Conservation (phyloP, 306 rosid genomes). For the Rubus parviflorus region DNA sequence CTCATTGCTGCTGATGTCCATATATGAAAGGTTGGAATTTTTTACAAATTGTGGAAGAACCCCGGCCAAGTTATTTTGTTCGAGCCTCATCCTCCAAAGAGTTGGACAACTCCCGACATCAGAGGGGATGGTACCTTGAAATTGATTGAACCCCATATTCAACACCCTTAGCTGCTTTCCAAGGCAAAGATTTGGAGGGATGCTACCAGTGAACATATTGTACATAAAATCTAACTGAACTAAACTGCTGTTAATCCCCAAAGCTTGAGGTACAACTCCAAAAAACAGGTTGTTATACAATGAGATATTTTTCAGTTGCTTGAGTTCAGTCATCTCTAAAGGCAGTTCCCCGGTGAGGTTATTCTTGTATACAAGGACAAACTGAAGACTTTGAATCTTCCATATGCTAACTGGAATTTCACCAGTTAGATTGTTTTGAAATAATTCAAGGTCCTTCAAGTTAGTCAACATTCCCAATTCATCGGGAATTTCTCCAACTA, state of each 20-base stretch:
- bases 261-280: conserved; percentile 69
- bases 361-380: conserved; percentile 59
- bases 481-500: conserved; percentile 67
- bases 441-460: conserved; percentile 52
- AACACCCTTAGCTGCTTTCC: conserved; percentile 48
- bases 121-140: conserved; percentile 65
- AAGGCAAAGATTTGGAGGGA: conserved; percentile 76
- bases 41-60: conserved; percentile 55
- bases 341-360: conserved; percentile 74
- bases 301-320: conserved; percentile 55
- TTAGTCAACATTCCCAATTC: conserved; percentile 62
- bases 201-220: conserved; percentile 60
- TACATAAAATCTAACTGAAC: conserved; percentile 53
- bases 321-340: conserved; percentile 63
- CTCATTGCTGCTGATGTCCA: conserved; percentile 57
- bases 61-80: conserved; percentile 51
- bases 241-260: conserved; percentile 76
- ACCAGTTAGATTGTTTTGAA: conserved; percentile 54
- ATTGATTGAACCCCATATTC: conserved; percentile 56
- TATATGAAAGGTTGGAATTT: conserved; percentile 32
- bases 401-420: conserved; percentile 77
- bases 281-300: conserved; percentile 66
- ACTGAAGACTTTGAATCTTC: conserved; percentile 70
- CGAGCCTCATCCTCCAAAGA: conserved; percentile 60
- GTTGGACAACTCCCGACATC: conserved; percentile 66